Conservation (phyloP, 164 flowering plant species). For the Kingdonia uniflora region DNA sequence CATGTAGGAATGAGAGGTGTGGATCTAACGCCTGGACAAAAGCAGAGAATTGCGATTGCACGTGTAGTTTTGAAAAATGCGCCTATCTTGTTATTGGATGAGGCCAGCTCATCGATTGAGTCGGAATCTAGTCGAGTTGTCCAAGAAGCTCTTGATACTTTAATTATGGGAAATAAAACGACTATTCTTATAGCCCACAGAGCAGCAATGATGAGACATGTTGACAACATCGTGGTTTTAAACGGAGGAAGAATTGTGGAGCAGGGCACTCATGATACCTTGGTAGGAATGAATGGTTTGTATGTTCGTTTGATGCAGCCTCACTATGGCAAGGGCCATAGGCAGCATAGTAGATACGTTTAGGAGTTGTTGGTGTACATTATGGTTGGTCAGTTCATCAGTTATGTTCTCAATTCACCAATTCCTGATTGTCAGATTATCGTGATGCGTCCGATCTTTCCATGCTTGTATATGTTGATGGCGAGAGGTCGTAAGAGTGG, state of each 20-base stretch:
- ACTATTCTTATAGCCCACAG: constrained; percentile 89
- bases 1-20: constrained; percentile 97
- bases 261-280: constrained; percentile 83
- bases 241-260: constrained; percentile 92
- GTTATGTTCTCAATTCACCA: neutral
- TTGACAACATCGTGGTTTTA: constrained; percentile 94
- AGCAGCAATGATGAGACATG: constrained; percentile 97
- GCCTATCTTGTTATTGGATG: constrained; percentile 83
- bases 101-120: constrained; percentile 92
- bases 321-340: constrained; percentile 76
- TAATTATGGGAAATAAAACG: constrained; percentile 96
- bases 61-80: constrained; percentile 91
- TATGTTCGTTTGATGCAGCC: constrained; percentile 95
- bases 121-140: constrained; percentile 97
- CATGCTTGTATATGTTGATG: too few relatives aligned
- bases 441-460: too few relatives aligned
- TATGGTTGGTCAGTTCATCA: neutral
- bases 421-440: neutral
- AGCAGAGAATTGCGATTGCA: constrained; percentile 97
- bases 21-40: constrained; percentile 94
- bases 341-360: constrained; percentile 72
- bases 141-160: constrained; percentile 95
- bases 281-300: constrained; percentile 72
- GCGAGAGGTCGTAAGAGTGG: too few relatives aligned
- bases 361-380: constrained; percentile 15